Evolutionary conservation across 495 filamentous ascomycete genomes (phyloP), one percentile per base, ranked within the genome.

Genomic region (Aspergillus affinis): DNA sequence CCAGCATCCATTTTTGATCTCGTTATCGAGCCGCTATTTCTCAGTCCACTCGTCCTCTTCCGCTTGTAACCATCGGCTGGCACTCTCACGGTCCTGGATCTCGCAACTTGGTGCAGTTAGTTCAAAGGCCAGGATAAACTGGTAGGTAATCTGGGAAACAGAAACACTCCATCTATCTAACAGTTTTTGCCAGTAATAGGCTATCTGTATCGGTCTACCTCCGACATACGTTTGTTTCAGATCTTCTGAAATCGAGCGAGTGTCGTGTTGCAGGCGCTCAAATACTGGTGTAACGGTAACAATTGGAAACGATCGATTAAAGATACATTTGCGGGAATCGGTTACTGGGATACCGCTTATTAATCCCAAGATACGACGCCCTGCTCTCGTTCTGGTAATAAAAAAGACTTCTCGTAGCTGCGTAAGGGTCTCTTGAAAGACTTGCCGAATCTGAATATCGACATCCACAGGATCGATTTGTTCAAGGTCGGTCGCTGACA

Each of bases 331-430:
- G 12, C 5, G 36, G 36, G 36, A 10, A 41, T 41, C 36, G 36
- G 12, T 10, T 10, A 41, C 36, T 13, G 36, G 36, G 13, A 41
- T 41, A 15, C 36, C 55, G n/a, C 46, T 57, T 5, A 3, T 0
- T 15, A 3, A 15, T 12, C 55, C 55, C 19, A 41, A 18, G n/a
- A 57, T 26, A 26, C 41, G 55, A 17, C 55, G 55, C 2, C 55
- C 55, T 12, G 18, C 23, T 23, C 6, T 21, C 45, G 27, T 27
- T 15, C 19, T 27, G 17, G 29, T 47, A 4, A 57, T 20, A 27
- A 57, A 57, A 27, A 57, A 57, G 46, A 57, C 55, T 21, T 57
- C 46, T 10, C 26, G 55, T 19, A 57, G 55, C 55, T 57, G 55
- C 27, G 20, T 20, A 21, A 57, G 45, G 5, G 55, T 57, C 45